Evolutionary conservation across 1,284 basidiomycete species (phyloP).

Genomic region (Ceratobasidium sp.): DNA sequence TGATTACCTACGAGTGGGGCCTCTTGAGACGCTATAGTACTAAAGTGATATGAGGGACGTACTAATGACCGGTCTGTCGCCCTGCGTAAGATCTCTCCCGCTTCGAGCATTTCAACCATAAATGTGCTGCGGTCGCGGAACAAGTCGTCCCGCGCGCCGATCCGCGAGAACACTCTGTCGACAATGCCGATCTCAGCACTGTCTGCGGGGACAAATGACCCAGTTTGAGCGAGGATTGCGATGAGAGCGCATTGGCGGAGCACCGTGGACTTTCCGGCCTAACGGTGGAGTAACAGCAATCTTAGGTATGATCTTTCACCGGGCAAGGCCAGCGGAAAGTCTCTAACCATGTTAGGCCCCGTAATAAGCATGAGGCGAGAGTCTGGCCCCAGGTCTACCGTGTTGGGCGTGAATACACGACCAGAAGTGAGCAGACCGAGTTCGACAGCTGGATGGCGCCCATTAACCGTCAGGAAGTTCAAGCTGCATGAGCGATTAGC

Average conservation of each 20-base stretch:
- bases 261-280: conserved; percentile 83
- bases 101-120: conserved; percentile 93
- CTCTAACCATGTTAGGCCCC: conserved; percentile 95
- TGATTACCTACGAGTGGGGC: conserved; percentile 77
- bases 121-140: conserved; percentile 95
- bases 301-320: not conserved
- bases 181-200: conserved; percentile 85
- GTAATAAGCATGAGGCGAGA: conserved; percentile 85
- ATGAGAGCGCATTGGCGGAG: conserved; percentile 94
- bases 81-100: conserved; percentile 82
- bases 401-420: conserved; percentile 87
- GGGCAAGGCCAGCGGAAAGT: not conserved
- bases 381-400: conserved; percentile 70
- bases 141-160: conserved; percentile 97
- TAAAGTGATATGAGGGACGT: conserved; percentile 53
- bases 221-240: conserved; percentile 91
- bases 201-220: conserved; percentile 93
- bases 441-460: conserved; percentile 95
- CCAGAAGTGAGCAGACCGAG: conserved; percentile 83
- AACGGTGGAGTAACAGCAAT: not conserved
- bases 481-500: not conserved
- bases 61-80: conserved; percentile 88
- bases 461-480: conserved; percentile 62
- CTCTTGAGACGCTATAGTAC: not conserved
- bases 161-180: conserved; percentile 91